Evolutionary conservation across 2,329 filamentous ascomycete species (phyloP).

Genomic region (Arthroderma sp.): DNA sequence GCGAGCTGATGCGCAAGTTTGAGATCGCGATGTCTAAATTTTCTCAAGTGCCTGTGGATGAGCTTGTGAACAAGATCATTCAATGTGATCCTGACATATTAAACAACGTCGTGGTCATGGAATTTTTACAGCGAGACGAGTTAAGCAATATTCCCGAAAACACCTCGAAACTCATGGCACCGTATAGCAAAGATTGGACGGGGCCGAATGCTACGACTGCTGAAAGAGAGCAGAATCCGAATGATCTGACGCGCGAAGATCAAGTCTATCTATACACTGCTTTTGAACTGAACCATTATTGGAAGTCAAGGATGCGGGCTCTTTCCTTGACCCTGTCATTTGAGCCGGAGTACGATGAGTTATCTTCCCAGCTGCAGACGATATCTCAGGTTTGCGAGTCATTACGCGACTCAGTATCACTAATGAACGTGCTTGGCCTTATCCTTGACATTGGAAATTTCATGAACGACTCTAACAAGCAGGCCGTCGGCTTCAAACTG

Average conservation of each 20-base stretch:
- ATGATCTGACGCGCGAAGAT: constrained; percentile 82
- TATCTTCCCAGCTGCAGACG: constrained; percentile 69
- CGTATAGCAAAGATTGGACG: constrained; percentile 94
- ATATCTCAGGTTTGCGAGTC: constrained; percentile 83
- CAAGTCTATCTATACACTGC: constrained; percentile 90
- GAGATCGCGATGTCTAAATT: constrained; percentile 92
- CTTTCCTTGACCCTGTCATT: constrained; percentile 70
- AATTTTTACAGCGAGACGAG: constrained; percentile 86
- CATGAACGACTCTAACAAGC: constrained; percentile 99
- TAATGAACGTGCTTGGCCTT: constrained; percentile 91
- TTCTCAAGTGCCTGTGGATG: constrained; percentile 69
- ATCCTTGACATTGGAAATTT: constrained; percentile 98
- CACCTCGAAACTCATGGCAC: constrained; percentile 76
- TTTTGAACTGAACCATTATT: constrained; percentile 92
- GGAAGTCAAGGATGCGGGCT: constrained; percentile 94
- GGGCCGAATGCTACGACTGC: constrained; percentile 68
- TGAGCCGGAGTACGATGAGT: constrained; percentile 82
- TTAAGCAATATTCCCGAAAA: constrained; percentile 88
- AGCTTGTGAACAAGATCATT: constrained; percentile 83
- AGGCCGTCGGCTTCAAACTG: constrained; percentile 94
- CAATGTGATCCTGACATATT: constrained; percentile 84
- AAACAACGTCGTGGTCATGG: constrained; percentile 86
- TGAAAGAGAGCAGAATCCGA: constrained; percentile 70
- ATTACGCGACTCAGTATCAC: constrained; percentile 73
- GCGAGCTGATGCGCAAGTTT: constrained; percentile 76